These are phyloP conservation scores for Fusarium luffae DNA, from an alignment of 2,329 filamentous ascomycete genomes.

Conservation along the genomic window DNA sequence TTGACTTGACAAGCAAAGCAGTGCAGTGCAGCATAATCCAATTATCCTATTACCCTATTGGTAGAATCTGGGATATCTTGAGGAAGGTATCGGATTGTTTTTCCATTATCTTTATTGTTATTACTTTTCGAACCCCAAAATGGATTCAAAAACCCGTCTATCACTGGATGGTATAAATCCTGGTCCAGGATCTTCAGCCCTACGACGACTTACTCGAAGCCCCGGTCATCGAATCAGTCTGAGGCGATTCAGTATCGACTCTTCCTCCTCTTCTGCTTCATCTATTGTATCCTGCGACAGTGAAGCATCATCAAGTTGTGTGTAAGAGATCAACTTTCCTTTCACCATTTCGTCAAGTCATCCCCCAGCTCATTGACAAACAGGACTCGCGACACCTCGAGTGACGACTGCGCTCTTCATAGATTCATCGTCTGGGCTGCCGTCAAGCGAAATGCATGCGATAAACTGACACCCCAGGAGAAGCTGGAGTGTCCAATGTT, in stretches of 20 bases:
- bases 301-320: constrained; percentile 45
- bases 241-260: constrained; percentile 48
- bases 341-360: constrained; percentile 3
- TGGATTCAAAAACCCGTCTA: constrained; percentile 49
- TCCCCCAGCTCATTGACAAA: constrained; percentile 27
- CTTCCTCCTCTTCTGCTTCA: constrained; percentile 43
- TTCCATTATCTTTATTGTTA: background rate
- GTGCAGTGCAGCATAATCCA: background rate
- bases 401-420: constrained; percentile 63
- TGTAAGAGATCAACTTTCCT: constrained; percentile 47
- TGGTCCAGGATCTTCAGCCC: constrained; percentile 46
- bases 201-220: constrained; percentile 49
- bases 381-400: constrained; percentile 58
- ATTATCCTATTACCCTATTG: background rate
- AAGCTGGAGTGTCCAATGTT: constrained; percentile 64
- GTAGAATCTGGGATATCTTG: background rate
- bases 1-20: background rate
- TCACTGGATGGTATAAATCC: constrained; percentile 46
- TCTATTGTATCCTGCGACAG: constrained; percentile 43
- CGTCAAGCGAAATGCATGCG: constrained; percentile 63
- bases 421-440: constrained; percentile 68
- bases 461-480: constrained; percentile 60
- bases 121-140: constrained; percentile 19
- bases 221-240: constrained; percentile 50
- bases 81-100: background rate